Evolutionary conservation across 345 rosid species (phyloP), one percentile per base, ranked within the genome.

Genomic region (Syzygium grande): DNA sequence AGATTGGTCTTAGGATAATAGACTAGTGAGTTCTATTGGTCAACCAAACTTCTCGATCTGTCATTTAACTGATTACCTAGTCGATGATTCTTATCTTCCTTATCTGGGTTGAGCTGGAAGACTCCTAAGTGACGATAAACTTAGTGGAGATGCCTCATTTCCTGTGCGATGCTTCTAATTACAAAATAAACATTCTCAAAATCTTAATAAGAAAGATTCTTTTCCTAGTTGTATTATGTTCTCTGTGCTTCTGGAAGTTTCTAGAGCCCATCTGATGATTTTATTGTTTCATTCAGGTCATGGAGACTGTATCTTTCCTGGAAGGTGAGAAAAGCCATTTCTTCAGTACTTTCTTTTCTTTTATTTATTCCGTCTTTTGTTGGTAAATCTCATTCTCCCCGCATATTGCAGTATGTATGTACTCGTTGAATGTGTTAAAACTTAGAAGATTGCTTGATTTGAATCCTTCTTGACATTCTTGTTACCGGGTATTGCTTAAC

Each of bases 221-320:
- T 43, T 52, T 52, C 43, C 54, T 84, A 17, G 52, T n/a, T 51
- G 19, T 53, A n/a, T 27, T n/a, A 17, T 54, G 59, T n/a, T 29
- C 53, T 34, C 55, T 17, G 27, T 25, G 34, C 41, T 84, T 84
- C n/a, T 52, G 38, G 38, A n/a, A 27, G 15, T 51, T 84, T 51
- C 53, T 30, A 30, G 19, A 52, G 56, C 85, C 34, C 56, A 49
- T 41, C 63, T 41, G 86, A 29, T 2, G 16, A 52, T 52, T 54
- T 85, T 53, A 38, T 85, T n/a, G 58, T 86, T 68, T 11, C n/a
- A 52, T 86, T 65, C 87, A 96, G 99, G 98, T 92, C 94, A 94
- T 85, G 97, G 95, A 79, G 93, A 91, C 92, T 97, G 99, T 93
- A 89, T 91, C 90, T 97, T 95, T 92, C 97, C 95, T 8, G 99